phyloP scores from a whole-genome alignment of 768 basidiomycete species.

The Termitomyces sp. region DNA sequence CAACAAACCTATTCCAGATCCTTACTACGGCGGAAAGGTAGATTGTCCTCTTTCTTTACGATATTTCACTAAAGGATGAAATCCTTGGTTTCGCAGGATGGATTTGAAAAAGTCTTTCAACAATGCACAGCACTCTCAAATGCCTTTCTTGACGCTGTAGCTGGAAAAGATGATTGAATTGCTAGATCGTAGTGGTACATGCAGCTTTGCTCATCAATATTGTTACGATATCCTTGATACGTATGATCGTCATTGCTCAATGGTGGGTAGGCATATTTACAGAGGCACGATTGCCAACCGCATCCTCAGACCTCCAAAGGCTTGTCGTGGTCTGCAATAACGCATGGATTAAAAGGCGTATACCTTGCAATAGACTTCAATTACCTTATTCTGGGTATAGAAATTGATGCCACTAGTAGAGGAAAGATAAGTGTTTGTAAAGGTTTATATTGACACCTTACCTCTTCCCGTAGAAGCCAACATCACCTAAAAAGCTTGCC shows the following conservation, averaged over 20 bases:
- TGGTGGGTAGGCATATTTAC: conserved; percentile 85
- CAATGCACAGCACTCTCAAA: conserved; percentile 73
- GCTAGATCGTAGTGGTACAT: background rate
- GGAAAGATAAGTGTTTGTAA: background rate
- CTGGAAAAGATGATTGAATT: conserved; percentile 25
- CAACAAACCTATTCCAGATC: conserved; percentile 71
- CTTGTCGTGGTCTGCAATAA: conserved; percentile 77
- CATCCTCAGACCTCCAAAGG: conserved; percentile 89
- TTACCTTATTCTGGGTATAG: conserved; percentile 92
- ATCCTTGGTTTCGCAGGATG: conserved; percentile 31
- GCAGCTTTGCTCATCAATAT: background rate
- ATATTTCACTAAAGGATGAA: background rate
- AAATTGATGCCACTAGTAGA: conserved; percentile 78
- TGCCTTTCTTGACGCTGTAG: conserved; percentile 73
- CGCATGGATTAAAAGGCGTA: conserved; percentile 1
- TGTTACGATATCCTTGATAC: background rate
- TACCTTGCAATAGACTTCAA: background rate
- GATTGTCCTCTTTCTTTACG: conserved; percentile 20
- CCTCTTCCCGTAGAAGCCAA: conserved; percentile 91
- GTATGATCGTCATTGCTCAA: conserved; percentile 26
- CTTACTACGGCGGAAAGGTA: conserved; percentile 76
- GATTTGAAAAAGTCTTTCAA: conserved; percentile 75
- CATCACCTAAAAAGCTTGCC: conserved; percentile 80
- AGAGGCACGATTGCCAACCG: conserved; percentile 72
- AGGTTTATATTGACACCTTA: conserved; percentile 24